Base-by-base conservation (phyloP, 2,329 filamentous ascomycete species). In the Cytospora paraplurivora region DNA sequence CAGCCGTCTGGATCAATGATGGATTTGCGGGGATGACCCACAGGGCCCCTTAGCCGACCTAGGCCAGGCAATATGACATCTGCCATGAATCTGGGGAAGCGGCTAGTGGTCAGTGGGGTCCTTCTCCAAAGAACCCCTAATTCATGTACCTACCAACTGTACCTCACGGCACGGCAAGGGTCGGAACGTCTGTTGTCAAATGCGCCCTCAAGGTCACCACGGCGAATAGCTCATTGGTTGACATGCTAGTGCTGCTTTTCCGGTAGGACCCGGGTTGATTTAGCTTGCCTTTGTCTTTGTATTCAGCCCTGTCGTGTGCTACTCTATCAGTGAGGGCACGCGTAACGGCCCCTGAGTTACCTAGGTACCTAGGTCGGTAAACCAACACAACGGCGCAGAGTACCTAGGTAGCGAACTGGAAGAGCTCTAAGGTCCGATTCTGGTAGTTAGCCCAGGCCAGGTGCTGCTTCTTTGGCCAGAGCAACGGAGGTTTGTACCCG, bases 261-360 rank as follows among this genome's bases (percentile, higher is more conserved):
- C 64, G 64, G 55, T 8, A 60, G 56, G 56, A 62, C 64, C 64
- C 64, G 64, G 41, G 19, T 33, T n/a, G 47, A 38, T 32, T 8
- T 33, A 27, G 38, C 17, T 50, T 33, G 41, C 56, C 47, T 49
- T 6, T 57, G 27, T 44, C 41, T 38, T 35, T 32, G 47, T 50
- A 49, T 32, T 55, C 59, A 61, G 59, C 59, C 59, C 51, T 59
- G 61, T 44, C 27, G n/a, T 47, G 44, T 4, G 17, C n/a, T 13
- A 44, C 11, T 7, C 38, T 44, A 17, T 17, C n/a, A 41, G 13
- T 1, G 44, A 35, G 58, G n/a, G n/a, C 5, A 33, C 47, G 34
- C 44, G 47, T 7, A 12, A 35, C 12, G 7, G n/a, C 21, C 7
- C 33, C 21, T 32, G 6, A 13, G 12, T 2, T 37, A 37, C 35